Conservation (phyloP, 176 grass and related monocot genomes). For the Hordeum marinum region DNA sequence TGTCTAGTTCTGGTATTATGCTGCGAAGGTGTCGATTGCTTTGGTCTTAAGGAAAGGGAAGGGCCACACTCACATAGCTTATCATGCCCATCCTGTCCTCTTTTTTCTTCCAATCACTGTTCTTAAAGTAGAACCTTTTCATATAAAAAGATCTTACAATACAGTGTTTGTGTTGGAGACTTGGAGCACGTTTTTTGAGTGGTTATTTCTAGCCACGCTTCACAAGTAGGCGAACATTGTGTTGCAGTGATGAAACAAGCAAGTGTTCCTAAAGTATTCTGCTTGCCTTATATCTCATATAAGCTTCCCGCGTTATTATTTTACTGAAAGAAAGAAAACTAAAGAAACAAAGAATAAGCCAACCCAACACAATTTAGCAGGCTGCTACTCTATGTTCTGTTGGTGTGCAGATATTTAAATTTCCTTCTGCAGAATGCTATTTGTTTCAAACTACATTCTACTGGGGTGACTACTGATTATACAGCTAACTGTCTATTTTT, state of each 20-base stretch:
- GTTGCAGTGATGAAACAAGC: not conserved
- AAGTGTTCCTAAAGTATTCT: not conserved
- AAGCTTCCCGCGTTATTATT: not conserved
- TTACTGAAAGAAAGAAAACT: not conserved
- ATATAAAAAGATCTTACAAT: not conserved
- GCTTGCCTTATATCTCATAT: not conserved
- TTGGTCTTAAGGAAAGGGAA: slow-evolving; percentile 31
- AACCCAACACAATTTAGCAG: not conserved
- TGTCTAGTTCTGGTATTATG: slow-evolving; percentile 24
- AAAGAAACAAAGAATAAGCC: not conserved
- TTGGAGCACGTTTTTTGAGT: not conserved
- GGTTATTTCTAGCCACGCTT: not conserved
- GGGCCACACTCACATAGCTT: slow-evolving; percentile 8
- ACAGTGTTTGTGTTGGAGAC: not conserved
- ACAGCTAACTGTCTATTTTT: not conserved
- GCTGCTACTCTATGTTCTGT: not conserved
- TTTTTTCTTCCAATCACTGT: not conserved
- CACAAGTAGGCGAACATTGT: not conserved
- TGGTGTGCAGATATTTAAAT: not conserved
- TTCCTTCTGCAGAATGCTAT: not conserved
- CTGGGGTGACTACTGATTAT: not conserved
- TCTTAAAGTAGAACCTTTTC: slow-evolving; percentile 8
- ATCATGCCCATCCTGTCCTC: not conserved
- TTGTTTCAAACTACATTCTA: slow-evolving; percentile 11
- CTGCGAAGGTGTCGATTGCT: slow-evolving; percentile 17